phyloP scores from a whole-genome alignment of 257 asterid species.

The Cruciata laevipes region DNA sequence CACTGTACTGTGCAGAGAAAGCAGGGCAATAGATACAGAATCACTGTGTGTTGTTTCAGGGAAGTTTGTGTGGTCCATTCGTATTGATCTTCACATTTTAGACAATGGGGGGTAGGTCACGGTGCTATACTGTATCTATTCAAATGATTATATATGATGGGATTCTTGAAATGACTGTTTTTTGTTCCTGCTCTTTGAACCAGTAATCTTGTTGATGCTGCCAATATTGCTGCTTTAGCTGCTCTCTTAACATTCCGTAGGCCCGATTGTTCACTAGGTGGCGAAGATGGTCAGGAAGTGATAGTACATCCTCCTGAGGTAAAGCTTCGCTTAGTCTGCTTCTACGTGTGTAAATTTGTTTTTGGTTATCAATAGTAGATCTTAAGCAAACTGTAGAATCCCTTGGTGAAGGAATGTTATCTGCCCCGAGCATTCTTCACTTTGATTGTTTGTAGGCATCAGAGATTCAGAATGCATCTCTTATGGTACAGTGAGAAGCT shows the following conservation, averaged over 20 bases:
- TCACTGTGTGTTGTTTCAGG: conserved; percentile 92
- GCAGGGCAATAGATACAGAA: conserved; percentile 96
- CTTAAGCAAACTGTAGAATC: not conserved
- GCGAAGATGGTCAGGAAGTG: conserved; percentile 80
- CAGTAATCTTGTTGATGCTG: conserved; percentile 96
- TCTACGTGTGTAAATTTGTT: not conserved
- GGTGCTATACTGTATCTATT: not conserved
- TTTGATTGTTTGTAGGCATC: not conserved
- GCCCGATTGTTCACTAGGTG: conserved; percentile 85
- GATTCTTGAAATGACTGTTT: not conserved
- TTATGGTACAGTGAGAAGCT: not conserved
- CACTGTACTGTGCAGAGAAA: conserved; percentile 39
- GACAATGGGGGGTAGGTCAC: conserved; percentile 89
- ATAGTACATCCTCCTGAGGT: conserved; percentile 78
- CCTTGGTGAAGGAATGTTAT: not conserved
- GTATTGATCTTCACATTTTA: conserved; percentile 78
- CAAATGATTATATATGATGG: too few species aligned
- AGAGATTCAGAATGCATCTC: not conserved
- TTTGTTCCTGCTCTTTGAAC: conserved; percentile 10
- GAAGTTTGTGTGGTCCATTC: conserved; percentile 94
- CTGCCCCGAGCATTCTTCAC: not conserved
- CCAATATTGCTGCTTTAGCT: conserved; percentile 92
- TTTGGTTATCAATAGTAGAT: not conserved
- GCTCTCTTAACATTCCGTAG: conserved; percentile 87
- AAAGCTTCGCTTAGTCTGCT: not conserved